These are phyloP conservation scores for Starmerella davenportii DNA, from an alignment of 805 yeast genomes.

Conservation along the genomic window DNA sequence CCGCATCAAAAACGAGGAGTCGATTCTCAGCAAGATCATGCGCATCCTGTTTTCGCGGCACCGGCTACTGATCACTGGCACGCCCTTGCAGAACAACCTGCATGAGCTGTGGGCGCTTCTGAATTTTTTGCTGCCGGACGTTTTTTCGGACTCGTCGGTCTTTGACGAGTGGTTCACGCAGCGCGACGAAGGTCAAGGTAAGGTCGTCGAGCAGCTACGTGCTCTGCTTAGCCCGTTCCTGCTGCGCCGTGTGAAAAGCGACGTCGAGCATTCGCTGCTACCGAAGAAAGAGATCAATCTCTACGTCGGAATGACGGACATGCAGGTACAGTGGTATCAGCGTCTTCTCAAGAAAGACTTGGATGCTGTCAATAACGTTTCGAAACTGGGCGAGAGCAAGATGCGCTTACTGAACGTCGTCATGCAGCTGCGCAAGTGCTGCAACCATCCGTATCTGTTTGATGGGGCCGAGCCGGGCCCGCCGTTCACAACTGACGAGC, in stretches of 20 bases:
- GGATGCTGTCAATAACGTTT: slow-evolving; percentile 77
- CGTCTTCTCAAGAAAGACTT: slow-evolving; percentile 75
- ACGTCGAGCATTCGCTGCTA: slow-evolving; percentile 75
- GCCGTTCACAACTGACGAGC: slow-evolving; percentile 90
- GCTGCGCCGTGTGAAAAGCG: slow-evolving; percentile 75
- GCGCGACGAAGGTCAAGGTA: slow-evolving; percentile 27
- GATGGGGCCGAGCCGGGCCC: slow-evolving; percentile 99
- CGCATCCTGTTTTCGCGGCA: slow-evolving; percentile 71
- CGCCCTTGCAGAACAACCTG: slow-evolving; percentile 84
- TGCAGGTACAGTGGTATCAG: slow-evolving; percentile 87
- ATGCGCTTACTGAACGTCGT: slow-evolving; percentile 81
- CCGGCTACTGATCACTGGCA: slow-evolving; percentile 79
- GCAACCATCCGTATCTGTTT: slow-evolving; percentile 90
- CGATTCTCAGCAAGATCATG: slow-evolving; percentile 77
- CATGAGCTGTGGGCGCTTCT: slow-evolving; percentile 93
- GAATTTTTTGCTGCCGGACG: slow-evolving; percentile 83
- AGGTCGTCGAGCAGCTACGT: slow-evolving; percentile 75
- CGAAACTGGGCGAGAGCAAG: slow-evolving; percentile 44
- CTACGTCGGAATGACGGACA: slow-evolving; percentile 89
- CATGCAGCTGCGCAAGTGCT: slow-evolving; percentile 91
- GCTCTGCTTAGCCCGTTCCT: slow-evolving; percentile 73
- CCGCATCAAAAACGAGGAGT: slow-evolving; percentile 85
- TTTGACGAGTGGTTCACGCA: slow-evolving; percentile 74
- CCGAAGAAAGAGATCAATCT: slow-evolving; percentile 82
- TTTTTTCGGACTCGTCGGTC: slow-evolving; percentile 75